Evolutionary conservation across 169 alveolate genomes (phyloP), one percentile per base, ranked within the genome.

Genomic region (Eimeria falciformis): DNA sequence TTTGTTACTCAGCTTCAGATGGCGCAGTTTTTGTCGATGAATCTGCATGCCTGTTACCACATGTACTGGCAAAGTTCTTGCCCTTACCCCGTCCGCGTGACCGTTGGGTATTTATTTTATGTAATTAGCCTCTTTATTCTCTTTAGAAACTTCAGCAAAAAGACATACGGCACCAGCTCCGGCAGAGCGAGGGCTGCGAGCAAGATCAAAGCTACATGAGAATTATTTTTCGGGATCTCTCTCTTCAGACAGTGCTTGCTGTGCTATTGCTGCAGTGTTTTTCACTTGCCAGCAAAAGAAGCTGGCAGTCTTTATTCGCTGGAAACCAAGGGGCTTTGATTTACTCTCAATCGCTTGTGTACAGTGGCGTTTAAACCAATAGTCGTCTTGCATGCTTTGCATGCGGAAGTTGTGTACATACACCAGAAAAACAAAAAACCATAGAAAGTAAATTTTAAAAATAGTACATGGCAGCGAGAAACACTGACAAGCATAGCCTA

Each of bases 1-100:
- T 62, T 86, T 62, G 94, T 95, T 21, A 95, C 96, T 25, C 91
- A 91, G 68, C 25, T 93, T 75, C 96, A 95, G 85, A 95, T 93
- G 95, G 37, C 91, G 73, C 96, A 95, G 86, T 94, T 95, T 71
- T 21, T 83, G 62, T 45, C 85, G 27, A 71, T 85, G 85, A 93
- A 73, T 29, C 62, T 62, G 21, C 93, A 91, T 55, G 91, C 91
- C 25, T 58, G 68, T 40, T 73, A 91, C 79, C 93, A 88, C 46
- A 56, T 69, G 11, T 88, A 23, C 55, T 88, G 50, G 53, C 56
- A 88, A 33, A 5, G 53, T 27, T 3, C 77, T 33, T 88, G 93
- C 29, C 66, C 45, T 2, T 92, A 94, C 45, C 96, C 96, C 40
- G 62, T 33, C 45, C 84, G 95, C 23, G 68, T 94, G 45, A 55